phyloP scores from a whole-genome alignment of 495 filamentous ascomycete genomes.

The Penicillium herquei region DNA sequence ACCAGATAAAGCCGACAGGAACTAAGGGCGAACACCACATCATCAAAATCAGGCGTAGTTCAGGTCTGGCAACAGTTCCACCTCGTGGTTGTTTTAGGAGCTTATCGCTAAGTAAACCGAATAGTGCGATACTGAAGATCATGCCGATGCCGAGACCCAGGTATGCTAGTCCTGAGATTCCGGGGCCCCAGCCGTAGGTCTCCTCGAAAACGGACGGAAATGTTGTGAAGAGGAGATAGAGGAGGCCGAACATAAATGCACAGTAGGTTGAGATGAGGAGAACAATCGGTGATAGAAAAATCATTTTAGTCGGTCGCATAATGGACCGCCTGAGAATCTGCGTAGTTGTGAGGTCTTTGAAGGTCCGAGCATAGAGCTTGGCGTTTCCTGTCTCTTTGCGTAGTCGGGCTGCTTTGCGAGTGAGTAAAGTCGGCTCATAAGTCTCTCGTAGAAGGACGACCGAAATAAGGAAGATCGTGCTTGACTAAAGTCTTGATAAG shows the following conservation, averaged over 20 bases:
- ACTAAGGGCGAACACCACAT: conserved; percentile 24
- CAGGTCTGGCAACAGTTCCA: conserved; percentile 16
- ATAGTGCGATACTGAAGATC: conserved; percentile 21
- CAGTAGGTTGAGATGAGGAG: conserved; percentile 33
- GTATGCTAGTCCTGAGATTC: conserved; percentile 33
- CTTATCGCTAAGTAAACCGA: conserved; percentile 23
- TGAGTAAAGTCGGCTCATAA: conserved; percentile 67
- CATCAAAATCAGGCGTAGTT: conserved; percentile 32
- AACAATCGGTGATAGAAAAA: conserved; percentile 38
- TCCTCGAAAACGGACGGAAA: conserved; percentile 34
- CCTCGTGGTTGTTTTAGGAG: conserved; percentile 3
- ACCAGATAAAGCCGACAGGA: conserved; percentile 32
- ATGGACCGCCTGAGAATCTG: conserved; percentile 33
- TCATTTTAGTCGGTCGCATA: conserved; percentile 28
- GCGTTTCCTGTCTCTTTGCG: conserved; percentile 50
- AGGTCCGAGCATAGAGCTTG: conserved; percentile 46
- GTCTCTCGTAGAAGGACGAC: conserved; percentile 63
- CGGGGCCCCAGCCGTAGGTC: conserved; percentile 29
- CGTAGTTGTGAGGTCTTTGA: conserved; percentile 48
- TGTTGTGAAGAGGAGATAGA: conserved; percentile 43
- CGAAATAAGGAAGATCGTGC: conserved; percentile 33
- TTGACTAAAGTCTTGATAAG: not conserved
- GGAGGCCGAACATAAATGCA: conserved; percentile 32
- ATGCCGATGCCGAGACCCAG: conserved; percentile 35
- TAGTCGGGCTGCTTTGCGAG: conserved; percentile 61